Base-by-base conservation (phyloP, 2,329 filamentous ascomycete genomes). In the Biscogniauxia sp. region DNA sequence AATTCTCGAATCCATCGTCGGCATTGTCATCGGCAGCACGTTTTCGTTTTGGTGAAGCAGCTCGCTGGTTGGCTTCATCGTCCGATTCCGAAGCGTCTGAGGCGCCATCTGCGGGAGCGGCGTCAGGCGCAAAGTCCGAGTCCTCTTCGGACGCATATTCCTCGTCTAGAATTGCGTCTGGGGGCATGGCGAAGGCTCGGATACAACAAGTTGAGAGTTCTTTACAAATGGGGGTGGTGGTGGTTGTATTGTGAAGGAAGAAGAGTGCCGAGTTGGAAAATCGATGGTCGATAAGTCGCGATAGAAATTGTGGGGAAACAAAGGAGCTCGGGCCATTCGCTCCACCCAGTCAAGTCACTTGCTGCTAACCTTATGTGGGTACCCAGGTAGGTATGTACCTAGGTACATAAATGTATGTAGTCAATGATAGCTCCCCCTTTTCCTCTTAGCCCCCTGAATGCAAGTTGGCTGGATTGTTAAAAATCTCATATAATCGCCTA, bases 71-170 rank as follows among this genome's bases (percentile, higher is more conserved):
- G 57, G 57, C 58, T 19, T 75, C 76, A 53, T 74, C 74, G 41
- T 82, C 82, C 7, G 81, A 82, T 59, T 83, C 86, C 5, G 83
- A 84, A 11, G 77, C 78, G 5, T 81, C 79, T 0, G 80, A 81
- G 15, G 75, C 78, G 17, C 77, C 80, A 32, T 78, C 79, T n/a
- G 75, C 73, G 45, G 75, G 69, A 26, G 71, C 80, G 19, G 79
- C 79, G 53, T 86, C 86, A n/a, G 84, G 85, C 23, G 87, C 83
- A 63, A 92, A 92, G 70, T 92, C 88, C 9, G 88, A 90, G 71
- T 92, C 89, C 66, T 91, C 86, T 3, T 88, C 88, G 1, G 88
- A 91, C 17, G 81, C 84, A 68, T 91, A 91, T 32, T 85, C 81
- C 19, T 82, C 80, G 56, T 80, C 77, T 54, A 72, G 70, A 58